A percentile compares a stretch with the other conserved stretches of the same genome.
These are phyloP conservation scores for Graphilbum ipis-grandicollis DNA, from an alignment of 2,329 filamentous ascomycete species.

Conservation along the genomic window DNA sequence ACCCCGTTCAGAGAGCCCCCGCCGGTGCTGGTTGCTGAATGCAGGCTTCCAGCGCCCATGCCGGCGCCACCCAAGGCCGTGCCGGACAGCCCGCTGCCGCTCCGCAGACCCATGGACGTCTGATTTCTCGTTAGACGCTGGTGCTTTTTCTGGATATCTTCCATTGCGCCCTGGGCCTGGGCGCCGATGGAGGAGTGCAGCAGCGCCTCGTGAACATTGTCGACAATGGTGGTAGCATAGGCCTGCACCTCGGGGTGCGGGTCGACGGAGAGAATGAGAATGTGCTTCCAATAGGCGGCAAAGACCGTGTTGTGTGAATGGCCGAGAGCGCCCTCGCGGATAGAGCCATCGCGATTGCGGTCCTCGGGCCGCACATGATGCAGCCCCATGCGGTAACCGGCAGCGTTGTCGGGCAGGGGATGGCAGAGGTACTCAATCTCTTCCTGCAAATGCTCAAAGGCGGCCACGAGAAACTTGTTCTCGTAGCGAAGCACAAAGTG, in stretches of 20 bases:
- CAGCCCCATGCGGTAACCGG: constrained; percentile 43
- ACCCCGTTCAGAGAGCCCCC: constrained; percentile 11
- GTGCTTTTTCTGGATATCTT: constrained; percentile 46
- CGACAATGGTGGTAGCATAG: constrained; percentile 70
- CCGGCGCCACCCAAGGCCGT: background rate
- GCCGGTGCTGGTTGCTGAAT: no score
- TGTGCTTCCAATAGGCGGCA: constrained; percentile 84
- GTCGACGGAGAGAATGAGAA: constrained; percentile 79
- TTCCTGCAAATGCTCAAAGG: constrained; percentile 77
- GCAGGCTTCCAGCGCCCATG: background rate
- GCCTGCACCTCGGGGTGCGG: constrained; percentile 85
- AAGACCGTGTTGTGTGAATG: constrained; percentile 80
- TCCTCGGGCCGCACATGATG: constrained; percentile 41
- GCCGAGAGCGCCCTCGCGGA: constrained; percentile 37
- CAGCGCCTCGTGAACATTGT: constrained; percentile 65
- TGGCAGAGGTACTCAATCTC: constrained; percentile 54
- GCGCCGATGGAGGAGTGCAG: constrained; percentile 59
- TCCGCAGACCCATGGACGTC: constrained; percentile 1
- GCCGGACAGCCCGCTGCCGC: background rate
- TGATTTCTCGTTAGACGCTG: constrained; percentile 27
- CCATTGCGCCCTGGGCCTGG: constrained; percentile 53
- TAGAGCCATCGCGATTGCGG: constrained; percentile 39
- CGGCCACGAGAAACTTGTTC: constrained; percentile 78
- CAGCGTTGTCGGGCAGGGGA: constrained; percentile 29
- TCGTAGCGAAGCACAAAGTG: constrained; percentile 81